These are phyloP conservation scores for Xylaria flabelliformis DNA, from an alignment of 495 filamentous ascomycete species.

Conservation along the genomic window DNA sequence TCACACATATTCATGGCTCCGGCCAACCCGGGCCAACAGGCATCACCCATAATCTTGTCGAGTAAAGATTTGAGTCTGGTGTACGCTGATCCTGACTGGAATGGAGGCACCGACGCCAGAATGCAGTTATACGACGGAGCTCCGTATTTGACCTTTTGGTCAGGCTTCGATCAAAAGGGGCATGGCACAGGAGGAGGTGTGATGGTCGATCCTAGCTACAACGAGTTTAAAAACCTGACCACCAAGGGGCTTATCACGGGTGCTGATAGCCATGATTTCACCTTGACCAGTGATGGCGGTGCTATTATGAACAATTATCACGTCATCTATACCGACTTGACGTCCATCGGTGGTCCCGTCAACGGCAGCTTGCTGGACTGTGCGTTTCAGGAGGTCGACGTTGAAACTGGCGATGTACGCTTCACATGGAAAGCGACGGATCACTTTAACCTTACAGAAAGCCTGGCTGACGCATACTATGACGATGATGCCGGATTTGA, in stretches of 20 bases:
- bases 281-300: conserved; percentile 28
- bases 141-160: conserved; percentile 36
- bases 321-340: conserved; percentile 27
- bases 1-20: conserved; percentile 47
- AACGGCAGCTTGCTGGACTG: conserved; percentile 32
- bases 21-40: conserved; percentile 14
- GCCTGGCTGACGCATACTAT: conserved; percentile 41
- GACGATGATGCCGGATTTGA: conserved; percentile 54
- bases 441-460: conserved; percentile 56
- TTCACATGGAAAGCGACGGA: conserved; percentile 63
- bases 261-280: conserved; percentile 36
- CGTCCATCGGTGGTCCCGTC: conserved; percentile 30
- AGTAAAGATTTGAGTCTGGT: conserved; percentile 32
- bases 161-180: conserved; percentile 27
- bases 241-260: conserved; percentile 25
- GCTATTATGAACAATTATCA: conserved; percentile 34
- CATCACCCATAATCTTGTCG: conserved; percentile 28
- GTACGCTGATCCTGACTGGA: conserved; percentile 30
- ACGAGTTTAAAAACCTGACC: conserved; percentile 27
- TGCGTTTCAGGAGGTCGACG: conserved; percentile 53
- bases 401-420: conserved; percentile 55
- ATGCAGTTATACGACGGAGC: conserved; percentile 30
- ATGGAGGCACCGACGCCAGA: conserved; percentile 28
- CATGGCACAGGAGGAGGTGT: conserved; percentile 30
- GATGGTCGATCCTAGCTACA: conserved; percentile 33